Evolutionary conservation across 2,329 filamentous ascomycete genomes (phyloP), one percentile per base, ranked within the genome.

Genomic region (Diaporthe ampelina): DNA sequence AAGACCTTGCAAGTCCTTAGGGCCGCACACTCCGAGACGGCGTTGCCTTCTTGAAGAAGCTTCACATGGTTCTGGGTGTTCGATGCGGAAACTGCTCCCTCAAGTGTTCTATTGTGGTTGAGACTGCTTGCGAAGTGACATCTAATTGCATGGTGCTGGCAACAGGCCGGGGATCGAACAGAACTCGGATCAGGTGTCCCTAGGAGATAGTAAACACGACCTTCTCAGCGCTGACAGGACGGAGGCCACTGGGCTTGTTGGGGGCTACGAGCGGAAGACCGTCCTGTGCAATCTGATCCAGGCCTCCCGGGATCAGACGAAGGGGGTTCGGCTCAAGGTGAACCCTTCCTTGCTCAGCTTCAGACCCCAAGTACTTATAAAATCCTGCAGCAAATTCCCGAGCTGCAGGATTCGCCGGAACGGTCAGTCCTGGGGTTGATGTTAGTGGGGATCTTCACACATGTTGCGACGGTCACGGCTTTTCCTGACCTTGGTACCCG

Each of bases 381-480:
- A 86, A 85, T 0, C 73, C 72, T 5, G 79, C 79, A 4, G 84
- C 81, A 70, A 83, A 82, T 0, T 37, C 32, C 7, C 79, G 65
- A 26, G 65, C 65, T 21, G 11, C 48, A 35, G 19, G 48, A 17
- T 69, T 69, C 11, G 32, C 65, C 19, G 65, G 50, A 19, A 54
- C 1, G 4, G 37, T 17, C n/a, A 57, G 17, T n/a, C 50, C 65
- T 69, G 50, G 15, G 26, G 21, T 10, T 54, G 15, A 26, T 26
- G 65, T 69, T 10, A 32, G 29, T 32, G 29, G 32, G 65, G 19
- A n/a, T 26, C 19, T 11, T 21, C 10, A 13, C 43, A 48, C 43
- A 21, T 21, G 9, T 48, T 48, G 43, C 43, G 17, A 48, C 17
- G 19, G 19, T 21, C 43, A 48, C 43, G 43, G 10, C 1, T 48